phyloP scores from a whole-genome alignment of 257 asterid species.

The Gentiana macrophylla region DNA sequence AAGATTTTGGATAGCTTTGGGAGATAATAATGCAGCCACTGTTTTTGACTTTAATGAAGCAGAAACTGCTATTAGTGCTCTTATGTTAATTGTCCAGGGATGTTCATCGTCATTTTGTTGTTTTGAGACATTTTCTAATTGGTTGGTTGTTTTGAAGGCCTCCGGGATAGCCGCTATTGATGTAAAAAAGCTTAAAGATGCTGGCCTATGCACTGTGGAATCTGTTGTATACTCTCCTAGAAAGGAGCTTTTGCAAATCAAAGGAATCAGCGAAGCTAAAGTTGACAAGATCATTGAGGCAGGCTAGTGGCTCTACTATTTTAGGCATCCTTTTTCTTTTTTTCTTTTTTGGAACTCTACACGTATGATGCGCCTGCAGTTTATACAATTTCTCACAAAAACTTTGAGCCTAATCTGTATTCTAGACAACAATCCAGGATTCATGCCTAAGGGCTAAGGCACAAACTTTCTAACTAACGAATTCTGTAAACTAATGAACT shows the following conservation, averaged over 20 bases:
- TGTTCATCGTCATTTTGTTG: no score
- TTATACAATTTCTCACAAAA: no score
- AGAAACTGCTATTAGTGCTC: neutral
- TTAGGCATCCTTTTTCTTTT: no score
- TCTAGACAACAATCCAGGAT: no score
- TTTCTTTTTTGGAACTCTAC: no score
- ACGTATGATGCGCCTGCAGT: no score
- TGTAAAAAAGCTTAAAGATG: conserved; percentile 85
- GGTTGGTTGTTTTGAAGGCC: conserved; percentile 30
- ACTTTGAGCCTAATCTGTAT: no score
- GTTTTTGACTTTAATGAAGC: neutral
- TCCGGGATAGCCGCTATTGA: conserved; percentile 89
- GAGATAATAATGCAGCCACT: neutral
- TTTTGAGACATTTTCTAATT: conserved; percentile 1
- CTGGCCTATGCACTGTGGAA: conserved; percentile 89
- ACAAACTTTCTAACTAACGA: no score
- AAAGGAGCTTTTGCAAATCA: conserved; percentile 83
- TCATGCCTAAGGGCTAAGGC: no score
- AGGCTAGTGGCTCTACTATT: conserved; percentile 39
- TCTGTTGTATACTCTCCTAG: conserved; percentile 88
- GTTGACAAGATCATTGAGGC: conserved; percentile 97
- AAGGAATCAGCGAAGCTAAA: conserved; percentile 97
- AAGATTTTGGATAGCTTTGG: neutral
- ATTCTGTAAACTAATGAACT: neutral
- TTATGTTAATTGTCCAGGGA: no score